phyloP scores from a whole-genome alignment of 192 early-diverging fungal species.

The Cetraspora pellucida region DNA sequence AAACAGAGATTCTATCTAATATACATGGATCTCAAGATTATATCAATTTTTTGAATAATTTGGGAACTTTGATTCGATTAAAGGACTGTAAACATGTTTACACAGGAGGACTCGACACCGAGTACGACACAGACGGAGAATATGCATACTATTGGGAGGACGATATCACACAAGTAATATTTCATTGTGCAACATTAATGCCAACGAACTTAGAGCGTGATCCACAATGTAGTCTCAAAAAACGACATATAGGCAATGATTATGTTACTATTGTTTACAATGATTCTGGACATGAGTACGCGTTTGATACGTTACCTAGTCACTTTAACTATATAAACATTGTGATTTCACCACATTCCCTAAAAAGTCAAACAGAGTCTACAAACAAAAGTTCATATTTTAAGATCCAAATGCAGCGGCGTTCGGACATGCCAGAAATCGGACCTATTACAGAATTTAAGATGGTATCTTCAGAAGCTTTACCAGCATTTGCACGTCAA shows the following conservation, averaged over 20 bases:
- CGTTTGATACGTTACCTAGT: constrained; percentile 87
- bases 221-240: constrained; percentile 80
- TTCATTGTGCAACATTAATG: constrained; percentile 95
- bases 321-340: constrained; percentile 98
- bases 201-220: constrained; percentile 77
- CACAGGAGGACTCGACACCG: constrained; percentile 87
- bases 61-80: constrained; percentile 78
- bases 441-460: constrained; percentile 82
- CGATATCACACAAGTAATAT: constrained; percentile 84
- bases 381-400: constrained; percentile 55
- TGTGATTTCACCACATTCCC: constrained; percentile 77
- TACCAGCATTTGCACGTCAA: constrained; percentile 82
- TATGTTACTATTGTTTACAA: constrained; percentile 94
- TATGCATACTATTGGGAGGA: constrained; percentile 83
- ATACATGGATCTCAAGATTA: constrained; percentile 85
- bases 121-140: constrained; percentile 81
- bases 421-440: constrained; percentile 78
- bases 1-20: constrained; percentile 88
- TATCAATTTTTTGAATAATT: constrained; percentile 76
- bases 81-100: constrained; percentile 68
- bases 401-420: constrained; percentile 65
- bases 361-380: background rate
- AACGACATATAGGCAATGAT: constrained; percentile 97
- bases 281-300: constrained; percentile 80
- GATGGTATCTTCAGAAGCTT: constrained; percentile 73